Conservation (phyloP, 352 stramenopile genomes). For the Halophytophthora polymorphica region DNA sequence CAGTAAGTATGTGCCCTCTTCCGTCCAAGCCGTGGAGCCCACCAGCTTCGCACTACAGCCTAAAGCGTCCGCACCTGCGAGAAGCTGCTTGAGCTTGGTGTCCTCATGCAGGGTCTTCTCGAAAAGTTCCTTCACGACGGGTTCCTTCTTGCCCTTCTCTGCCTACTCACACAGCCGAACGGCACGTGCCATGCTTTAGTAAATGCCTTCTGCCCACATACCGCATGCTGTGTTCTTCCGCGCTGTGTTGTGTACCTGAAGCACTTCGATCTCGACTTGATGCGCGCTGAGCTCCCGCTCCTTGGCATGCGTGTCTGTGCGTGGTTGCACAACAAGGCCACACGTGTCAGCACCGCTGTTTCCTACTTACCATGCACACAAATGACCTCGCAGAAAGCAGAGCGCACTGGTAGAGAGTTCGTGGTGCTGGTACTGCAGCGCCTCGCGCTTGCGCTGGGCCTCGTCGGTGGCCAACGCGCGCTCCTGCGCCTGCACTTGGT, state of each 20-base stretch:
- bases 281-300: constrained; percentile 50
- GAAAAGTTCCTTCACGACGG: constrained; percentile 63
- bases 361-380: background rate
- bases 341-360: background rate
- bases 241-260: constrained; percentile 35
- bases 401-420: constrained; percentile 27
- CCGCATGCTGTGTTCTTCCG: too few species aligned
- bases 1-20: background rate
- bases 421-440: constrained; percentile 43
- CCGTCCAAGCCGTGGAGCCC: too few species aligned
- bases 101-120: constrained; percentile 56
- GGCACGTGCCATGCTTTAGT: too few species aligned
- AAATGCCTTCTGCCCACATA: too few species aligned
- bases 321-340: background rate
- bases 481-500: constrained; percentile 43
- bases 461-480: constrained; percentile 32
- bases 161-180: constrained; percentile 13
- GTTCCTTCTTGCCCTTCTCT: constrained; percentile 56
- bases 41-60: background rate
- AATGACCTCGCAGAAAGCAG: background rate
- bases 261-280: constrained; percentile 67
- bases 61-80: constrained; percentile 15
- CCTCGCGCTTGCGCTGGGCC: constrained; percentile 38
- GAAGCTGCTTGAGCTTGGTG: constrained; percentile 44
- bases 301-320: constrained; percentile 36